Evolutionary conservation across 2,329 filamentous ascomycete genomes (phyloP), one percentile per base, ranked within the genome.

Genomic region (Verticillium nonalfalfae): DNA sequence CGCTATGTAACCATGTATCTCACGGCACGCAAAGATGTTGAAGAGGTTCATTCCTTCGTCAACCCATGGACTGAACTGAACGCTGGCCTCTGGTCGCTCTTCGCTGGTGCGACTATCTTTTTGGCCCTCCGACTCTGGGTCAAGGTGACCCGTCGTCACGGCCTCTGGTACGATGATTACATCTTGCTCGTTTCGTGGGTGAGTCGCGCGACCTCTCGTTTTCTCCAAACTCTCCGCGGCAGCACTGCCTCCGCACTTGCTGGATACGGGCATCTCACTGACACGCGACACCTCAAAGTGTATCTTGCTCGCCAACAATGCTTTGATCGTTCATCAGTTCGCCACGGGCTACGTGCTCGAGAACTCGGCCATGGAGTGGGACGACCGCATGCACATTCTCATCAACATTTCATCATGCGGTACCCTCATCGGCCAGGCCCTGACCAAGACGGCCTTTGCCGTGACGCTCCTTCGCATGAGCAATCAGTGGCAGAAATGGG

Each of bases 301-400:
- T 67, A 69, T 81, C 4, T 72, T 81, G 4, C 68, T 79, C n/a
- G 68, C 69, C 40, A 81, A 78, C 67, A 75, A 82, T 63, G 75
- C 68, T 57, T 66, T 82, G 15, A 82, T 82, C 60, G 68, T 77
- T 1, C 64, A 76, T 57, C 71, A 82, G 62, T 83, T 78, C 61
- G 78, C 76, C 7, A 81, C 76, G 7, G 80, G 79, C 58, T 82
- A 82, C 63, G 75, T 80, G 1, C 69, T 74, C 39, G 59, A 72
- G 34, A 65, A 72, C 63, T 72, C 72, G 5, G 68, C 72, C 1
- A 68, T 77, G n/a, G 66, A 71, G 18, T 83, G 81, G 81, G 76
- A 79, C 62, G 78, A 81, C 63, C 75, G 74, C 60, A 82, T 82
- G 80, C 79, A 80, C 66, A 81, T 82, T 15, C 64, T 83, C 60